Base-by-base conservation (phyloP, 208 protist species). In the Leptomonas seymouri region DNA sequence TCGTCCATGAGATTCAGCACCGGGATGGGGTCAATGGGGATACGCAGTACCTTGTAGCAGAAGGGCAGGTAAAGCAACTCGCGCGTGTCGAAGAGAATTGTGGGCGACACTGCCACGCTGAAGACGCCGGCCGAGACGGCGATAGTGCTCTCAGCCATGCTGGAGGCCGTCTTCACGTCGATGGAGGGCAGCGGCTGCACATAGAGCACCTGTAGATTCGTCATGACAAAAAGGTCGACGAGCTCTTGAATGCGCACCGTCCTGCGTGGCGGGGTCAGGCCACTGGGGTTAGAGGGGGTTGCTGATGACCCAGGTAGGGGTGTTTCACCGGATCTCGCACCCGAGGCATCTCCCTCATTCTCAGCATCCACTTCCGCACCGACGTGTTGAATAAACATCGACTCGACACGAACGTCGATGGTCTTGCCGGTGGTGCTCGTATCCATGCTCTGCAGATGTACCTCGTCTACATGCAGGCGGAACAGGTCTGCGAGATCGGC, bases 31-130 rank as follows among this genome's bases (percentile, higher is more conserved):
- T 81, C 71, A 20, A 93, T 74, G 0, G 91, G 91, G 39, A 81
- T 53, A 16, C 79, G 84, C 50, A 93, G 73, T 48, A 93, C 85
- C 67, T 89, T 90, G 53, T 72, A 74, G 57, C 76, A 92, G 69
- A 96, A 93, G 46, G 91, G 91, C 27, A 86, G 65, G 72, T 93
- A 93, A 12, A 96, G 76, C 61, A 93, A 21, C 67, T 93, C 80
- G 27, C 84, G 75, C 3, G 86, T 85, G 76, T 93, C 91, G 46
- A 85, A 82, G 6, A 93, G 73, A 66, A 88, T 88, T 21, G 86
- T 80, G 27, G 88, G 86, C 12, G 87, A 91, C 23, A 96, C 54
- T 23, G 85, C 67, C 3, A 91, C 25, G 46, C 62, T 56, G 25
- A 93, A 31, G 53, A 69, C 51, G 3, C 78, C 82, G 6, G 83